Evolutionary conservation across 2,329 filamentous ascomycete species (phyloP).

Genomic region (Colletotrichum siamense): DNA sequence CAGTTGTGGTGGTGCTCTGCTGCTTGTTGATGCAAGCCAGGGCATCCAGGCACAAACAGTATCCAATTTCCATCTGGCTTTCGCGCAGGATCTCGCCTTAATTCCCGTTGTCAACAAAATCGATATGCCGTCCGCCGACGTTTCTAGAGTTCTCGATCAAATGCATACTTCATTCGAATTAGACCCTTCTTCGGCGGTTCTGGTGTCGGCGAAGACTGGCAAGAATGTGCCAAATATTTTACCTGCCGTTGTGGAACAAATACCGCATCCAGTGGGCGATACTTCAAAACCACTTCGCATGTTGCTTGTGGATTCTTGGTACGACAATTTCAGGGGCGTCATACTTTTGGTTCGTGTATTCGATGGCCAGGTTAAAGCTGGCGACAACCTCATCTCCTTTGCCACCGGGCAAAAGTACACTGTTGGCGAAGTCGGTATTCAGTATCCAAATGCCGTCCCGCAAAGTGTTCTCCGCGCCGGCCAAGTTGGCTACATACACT

Average conservation of each 20-base stretch:
- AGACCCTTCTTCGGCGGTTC: constrained; percentile 71
- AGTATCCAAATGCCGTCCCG: constrained; percentile 87
- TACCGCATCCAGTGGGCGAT: constrained; percentile 82
- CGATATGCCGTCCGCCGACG: constrained; percentile 87
- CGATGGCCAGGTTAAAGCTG: constrained; percentile 81
- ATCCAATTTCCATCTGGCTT: constrained; percentile 97
- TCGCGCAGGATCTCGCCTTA: constrained; percentile 85
- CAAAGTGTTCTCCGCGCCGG: constrained; percentile 84
- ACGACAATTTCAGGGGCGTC: constrained; percentile 94
- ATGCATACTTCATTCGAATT: constrained; percentile 88
- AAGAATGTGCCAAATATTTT: constrained; percentile 84
- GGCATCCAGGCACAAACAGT: constrained; percentile 98
- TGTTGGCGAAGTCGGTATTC: constrained; percentile 95
- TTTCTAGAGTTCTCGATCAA: constrained; percentile 85
- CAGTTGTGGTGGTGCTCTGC: constrained; percentile 88
- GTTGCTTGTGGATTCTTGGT: constrained; percentile 97
- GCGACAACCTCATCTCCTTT: constrained; percentile 86
- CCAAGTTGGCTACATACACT: constrained; percentile 95
- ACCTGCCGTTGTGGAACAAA: constrained; percentile 82
- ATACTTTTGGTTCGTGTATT: constrained; percentile 91
- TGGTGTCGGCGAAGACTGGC: constrained; percentile 92
- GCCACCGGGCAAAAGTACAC: constrained; percentile 89
- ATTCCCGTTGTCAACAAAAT: constrained; percentile 98
- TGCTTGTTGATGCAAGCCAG: constrained; percentile 95
- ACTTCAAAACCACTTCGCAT: constrained; percentile 76